Evolutionary conservation across 306 rosid species (phyloP).

Genomic region (Corylus americana): DNA sequence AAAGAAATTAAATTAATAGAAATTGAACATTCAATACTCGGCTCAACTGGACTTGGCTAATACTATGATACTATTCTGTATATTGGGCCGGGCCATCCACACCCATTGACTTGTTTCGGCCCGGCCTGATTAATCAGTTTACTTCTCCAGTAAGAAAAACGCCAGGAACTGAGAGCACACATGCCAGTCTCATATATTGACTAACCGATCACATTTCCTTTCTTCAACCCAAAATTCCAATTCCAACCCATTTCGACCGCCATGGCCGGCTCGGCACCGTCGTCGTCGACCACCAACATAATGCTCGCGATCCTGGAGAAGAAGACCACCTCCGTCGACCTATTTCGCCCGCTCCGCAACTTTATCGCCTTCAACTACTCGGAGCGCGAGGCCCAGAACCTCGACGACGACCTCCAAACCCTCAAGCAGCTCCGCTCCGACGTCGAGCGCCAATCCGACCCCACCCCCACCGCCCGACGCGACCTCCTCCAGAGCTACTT

Average conservation of each 20-base stretch:
- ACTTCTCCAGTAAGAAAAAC: neutral
- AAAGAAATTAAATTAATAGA: no score
- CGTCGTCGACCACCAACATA: slow-evolving; percentile 57
- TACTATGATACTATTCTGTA: no score
- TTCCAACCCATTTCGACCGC: neutral
- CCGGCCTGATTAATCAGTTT: neutral
- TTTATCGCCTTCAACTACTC: slow-evolving; percentile 84
- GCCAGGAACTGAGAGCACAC: neutral
- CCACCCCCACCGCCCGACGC: slow-evolving; percentile 79
- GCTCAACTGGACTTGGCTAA: no score
- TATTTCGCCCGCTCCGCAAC: slow-evolving; percentile 89
- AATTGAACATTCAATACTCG: no score
- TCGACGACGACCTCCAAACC: slow-evolving; percentile 94
- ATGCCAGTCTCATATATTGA: neutral
- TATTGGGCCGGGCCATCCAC: no score
- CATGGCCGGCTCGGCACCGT: slow-evolving; percentile 63
- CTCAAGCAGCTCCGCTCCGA: slow-evolving; percentile 82
- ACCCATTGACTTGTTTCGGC: neutral
- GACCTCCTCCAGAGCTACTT: slow-evolving; percentile 78
- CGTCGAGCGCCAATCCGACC: slow-evolving; percentile 81
- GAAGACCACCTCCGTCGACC: slow-evolving; percentile 71
- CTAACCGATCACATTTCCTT: neutral
- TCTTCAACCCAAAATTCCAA: neutral
- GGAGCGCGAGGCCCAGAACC: slow-evolving; percentile 94
- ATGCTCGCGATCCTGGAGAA: slow-evolving; percentile 94